Percentiles rank a stretch among this genome's conserved stretches.
phyloP scores from a whole-genome alignment of 441 rosid species.

The Brassica hybrid region DNA sequence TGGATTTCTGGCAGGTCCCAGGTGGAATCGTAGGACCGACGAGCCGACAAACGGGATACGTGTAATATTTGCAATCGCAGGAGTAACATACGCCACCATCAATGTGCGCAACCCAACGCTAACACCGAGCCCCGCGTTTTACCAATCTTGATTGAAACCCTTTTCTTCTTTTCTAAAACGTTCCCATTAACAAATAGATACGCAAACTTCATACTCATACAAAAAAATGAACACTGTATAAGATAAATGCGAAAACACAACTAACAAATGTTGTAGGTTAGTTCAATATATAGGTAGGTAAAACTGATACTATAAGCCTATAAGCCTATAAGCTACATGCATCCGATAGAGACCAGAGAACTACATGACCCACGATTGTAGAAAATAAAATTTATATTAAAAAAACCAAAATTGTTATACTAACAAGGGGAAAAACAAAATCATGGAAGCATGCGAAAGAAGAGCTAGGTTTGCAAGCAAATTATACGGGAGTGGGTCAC shows the following conservation, averaged over 20 bases:
- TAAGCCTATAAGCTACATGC: neutral
- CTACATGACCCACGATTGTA: neutral
- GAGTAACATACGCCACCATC: slow-evolving; percentile 38
- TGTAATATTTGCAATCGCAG: slow-evolving; percentile 21
- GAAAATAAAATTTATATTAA: neutral
- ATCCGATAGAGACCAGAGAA: neutral
- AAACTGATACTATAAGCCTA: neutral
- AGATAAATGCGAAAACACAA: neutral
- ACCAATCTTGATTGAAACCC: slow-evolving; percentile 31
- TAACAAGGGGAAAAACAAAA: slow-evolving; percentile 23
- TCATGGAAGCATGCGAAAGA: slow-evolving; percentile 45
- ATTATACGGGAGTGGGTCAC: slow-evolving; percentile 44
- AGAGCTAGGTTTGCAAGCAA: slow-evolving; percentile 46
- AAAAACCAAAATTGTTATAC: slow-evolving; percentile 1
- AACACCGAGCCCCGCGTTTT: slow-evolving; percentile 45
- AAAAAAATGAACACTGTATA: neutral
- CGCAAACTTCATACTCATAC: neutral
- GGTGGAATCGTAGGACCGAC: slow-evolving; percentile 30
- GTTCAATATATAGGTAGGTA: neutral
- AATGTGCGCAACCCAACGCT: slow-evolving; percentile 33
- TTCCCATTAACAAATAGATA: neutral
- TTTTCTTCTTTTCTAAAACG: neutral
- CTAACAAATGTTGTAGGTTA: neutral
- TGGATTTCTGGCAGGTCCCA: slow-evolving; percentile 20
- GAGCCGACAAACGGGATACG: slow-evolving; percentile 33